Evolutionary conservation across 441 rosid genomes (phyloP), one percentile per base, ranked within the genome.

Genomic region (Croton setiger): DNA sequence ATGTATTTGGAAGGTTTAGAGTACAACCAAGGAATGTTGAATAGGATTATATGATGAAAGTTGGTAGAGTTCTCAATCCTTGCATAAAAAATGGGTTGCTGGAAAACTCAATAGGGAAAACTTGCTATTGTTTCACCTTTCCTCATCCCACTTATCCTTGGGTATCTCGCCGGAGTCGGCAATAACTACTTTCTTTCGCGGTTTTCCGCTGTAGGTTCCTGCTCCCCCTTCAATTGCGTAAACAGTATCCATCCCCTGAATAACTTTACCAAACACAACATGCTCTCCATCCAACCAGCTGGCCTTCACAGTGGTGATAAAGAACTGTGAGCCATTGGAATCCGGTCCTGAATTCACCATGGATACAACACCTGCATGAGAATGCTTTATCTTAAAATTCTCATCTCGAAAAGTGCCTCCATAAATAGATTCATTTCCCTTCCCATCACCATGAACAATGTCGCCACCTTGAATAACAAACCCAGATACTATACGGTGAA

Each of bases 211-310:
- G 80, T 91, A 94, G 23, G 99, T 94, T 49, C 99, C 98, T 4
- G 98, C 99, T 52, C 99, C 97, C 2, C 99, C 99, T 85, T 94
- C 98, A 49, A 92, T 90, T 44, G 83, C 88, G 51, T 86, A 94
- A 47, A 92, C 91, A 63, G 49, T 83, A 70, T 94, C 99, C 98
- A 92, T 94, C 55, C 97, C 99, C 68, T 94, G 92, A 70, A 90
- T 81, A 10, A 92, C 98, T 85, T 84, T 92, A 54, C 99, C 99
- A 3, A 94, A 87, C 15, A 88, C 99, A 31, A 90, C 97, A 56
- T 94, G 99, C 75, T 92, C 97, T 47, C 96, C 96, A 64, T 94
- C 99, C 90, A 94, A 81, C 98, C 98, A 94, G 84, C 88, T 82
- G 77, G 98, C 85, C 81, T 94, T 94, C 66, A 92, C 76, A 1